phyloP scores from a whole-genome alignment of 305 asterid genomes.

The Fraxinus albicans region DNA sequence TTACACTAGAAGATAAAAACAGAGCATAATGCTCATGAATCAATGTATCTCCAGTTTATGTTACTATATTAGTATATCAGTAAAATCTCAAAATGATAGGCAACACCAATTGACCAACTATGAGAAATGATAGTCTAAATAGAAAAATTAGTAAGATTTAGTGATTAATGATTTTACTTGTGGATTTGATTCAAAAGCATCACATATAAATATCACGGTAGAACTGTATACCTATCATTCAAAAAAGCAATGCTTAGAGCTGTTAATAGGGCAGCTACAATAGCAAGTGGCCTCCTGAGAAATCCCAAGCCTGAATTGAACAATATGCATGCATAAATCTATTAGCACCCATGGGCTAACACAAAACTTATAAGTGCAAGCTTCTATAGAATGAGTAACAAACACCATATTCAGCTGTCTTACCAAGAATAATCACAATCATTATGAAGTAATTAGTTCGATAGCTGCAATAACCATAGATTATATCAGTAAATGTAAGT shows the following conservation, averaged over 20 bases:
- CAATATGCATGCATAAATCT: constrained; percentile 20
- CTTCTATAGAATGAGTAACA: constrained; percentile 9
- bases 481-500: constrained; percentile 6
- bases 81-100: not conserved
- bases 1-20: too few species aligned
- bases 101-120: constrained; percentile 1
- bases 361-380: not conserved
- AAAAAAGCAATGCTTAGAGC: constrained; percentile 85
- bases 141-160: not conserved
- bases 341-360: constrained; percentile 1
- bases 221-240: constrained; percentile 70
- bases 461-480: constrained; percentile 56
- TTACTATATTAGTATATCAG: too few species aligned
- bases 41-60: too few species aligned
- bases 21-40: too few species aligned
- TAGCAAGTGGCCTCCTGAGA: constrained; percentile 79
- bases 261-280: constrained; percentile 80
- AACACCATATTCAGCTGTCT: constrained; percentile 25
- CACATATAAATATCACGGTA: not conserved
- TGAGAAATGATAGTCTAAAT: not conserved
- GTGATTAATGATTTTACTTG: not conserved
- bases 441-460: constrained; percentile 90
- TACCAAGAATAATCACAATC: constrained; percentile 83
- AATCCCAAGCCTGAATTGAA: constrained; percentile 64
- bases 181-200: not conserved